Evolutionary conservation across 139 green algal species (phyloP).

Genomic region (Volvox reticuliferus): DNA sequence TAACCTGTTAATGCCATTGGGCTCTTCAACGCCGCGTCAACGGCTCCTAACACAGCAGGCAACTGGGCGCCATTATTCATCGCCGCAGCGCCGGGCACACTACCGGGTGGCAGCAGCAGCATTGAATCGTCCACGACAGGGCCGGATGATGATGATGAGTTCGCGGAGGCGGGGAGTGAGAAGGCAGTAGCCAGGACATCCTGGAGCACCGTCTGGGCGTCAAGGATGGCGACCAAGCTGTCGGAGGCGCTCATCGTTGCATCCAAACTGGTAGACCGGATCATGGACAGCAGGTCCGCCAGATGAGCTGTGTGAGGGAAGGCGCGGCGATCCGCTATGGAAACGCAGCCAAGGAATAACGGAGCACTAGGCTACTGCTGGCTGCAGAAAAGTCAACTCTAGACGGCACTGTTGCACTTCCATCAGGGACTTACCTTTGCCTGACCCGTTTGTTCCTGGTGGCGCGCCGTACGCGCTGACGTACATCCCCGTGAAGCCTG

Average conservation of each 20-base stretch:
- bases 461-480: not conserved
- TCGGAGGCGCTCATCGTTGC: not conserved
- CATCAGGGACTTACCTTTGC: too few relatives aligned
- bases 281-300: too few relatives aligned
- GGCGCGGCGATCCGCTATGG: not conserved
- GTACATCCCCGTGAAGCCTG: slow-evolving; percentile 22
- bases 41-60: not conserved
- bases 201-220: slow-evolving; percentile 22
- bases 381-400: too few relatives aligned
- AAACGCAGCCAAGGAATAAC: not conserved
- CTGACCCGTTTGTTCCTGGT: too few relatives aligned
- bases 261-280: too few relatives aligned
- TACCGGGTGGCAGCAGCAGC: not conserved
- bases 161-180: not conserved
- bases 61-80: not conserved
- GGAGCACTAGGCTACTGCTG: too few relatives aligned
- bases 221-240: not conserved
- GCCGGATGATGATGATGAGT: not conserved
- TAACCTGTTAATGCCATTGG: slow-evolving; percentile 4
- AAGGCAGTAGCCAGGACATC: not conserved
- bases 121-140: too few relatives aligned
- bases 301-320: too few relatives aligned
- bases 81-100: not conserved
- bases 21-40: slow-evolving; percentile 5
- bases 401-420: too few relatives aligned